Conservation (phyloP, 179 eudicot genomes). For the Camellia oleifera region DNA sequence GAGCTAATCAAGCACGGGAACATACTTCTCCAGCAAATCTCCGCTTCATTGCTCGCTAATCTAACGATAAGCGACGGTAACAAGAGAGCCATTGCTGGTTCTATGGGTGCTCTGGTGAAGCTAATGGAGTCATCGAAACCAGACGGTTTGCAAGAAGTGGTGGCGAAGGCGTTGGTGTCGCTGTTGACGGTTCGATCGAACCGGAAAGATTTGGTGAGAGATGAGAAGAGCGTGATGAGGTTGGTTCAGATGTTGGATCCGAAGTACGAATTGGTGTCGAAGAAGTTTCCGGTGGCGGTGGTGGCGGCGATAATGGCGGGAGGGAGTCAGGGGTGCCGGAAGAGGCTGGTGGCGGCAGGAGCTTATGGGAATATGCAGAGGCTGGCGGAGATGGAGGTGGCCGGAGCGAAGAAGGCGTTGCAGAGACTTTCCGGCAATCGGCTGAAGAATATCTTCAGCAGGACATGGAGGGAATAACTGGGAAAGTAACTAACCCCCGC, state of each 20-base stretch:
- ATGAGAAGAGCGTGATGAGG: conserved; percentile 59
- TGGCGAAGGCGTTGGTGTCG: conserved; percentile 35
- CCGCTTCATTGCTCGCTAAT: conserved; percentile 35
- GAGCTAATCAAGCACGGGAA: conserved; percentile 50
- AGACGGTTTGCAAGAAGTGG: conserved; percentile 48
- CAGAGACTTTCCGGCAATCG: conserved; percentile 53
- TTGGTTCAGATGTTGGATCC: conserved; percentile 58
- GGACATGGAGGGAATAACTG: conserved; percentile 57
- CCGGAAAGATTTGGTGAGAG: conserved; percentile 50
- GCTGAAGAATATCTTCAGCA: conserved; percentile 43
- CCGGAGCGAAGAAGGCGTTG: conserved; percentile 63
- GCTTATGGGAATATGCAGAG: conserved; percentile 39
- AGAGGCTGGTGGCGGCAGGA: conserved; percentile 57
- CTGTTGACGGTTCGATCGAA: conserved; percentile 44
- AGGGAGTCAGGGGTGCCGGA: conserved; percentile 56
- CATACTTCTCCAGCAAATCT: conserved; percentile 38
- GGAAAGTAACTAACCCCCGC: conserved; percentile 33
- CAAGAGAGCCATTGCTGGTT: conserved; percentile 43
- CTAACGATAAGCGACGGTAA: conserved; percentile 44
- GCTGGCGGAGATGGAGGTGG: conserved; percentile 56
- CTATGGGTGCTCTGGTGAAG: conserved; percentile 51
- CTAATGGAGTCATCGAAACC: conserved; percentile 61
- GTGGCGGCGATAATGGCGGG: conserved; percentile 45
- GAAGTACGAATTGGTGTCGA: conserved; percentile 38
- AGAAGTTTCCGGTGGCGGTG: conserved; percentile 55